phyloP scores from a whole-genome alignment of 2,329 filamentous ascomycete species.

The Zelopaecilomyces penicillatus region DNA sequence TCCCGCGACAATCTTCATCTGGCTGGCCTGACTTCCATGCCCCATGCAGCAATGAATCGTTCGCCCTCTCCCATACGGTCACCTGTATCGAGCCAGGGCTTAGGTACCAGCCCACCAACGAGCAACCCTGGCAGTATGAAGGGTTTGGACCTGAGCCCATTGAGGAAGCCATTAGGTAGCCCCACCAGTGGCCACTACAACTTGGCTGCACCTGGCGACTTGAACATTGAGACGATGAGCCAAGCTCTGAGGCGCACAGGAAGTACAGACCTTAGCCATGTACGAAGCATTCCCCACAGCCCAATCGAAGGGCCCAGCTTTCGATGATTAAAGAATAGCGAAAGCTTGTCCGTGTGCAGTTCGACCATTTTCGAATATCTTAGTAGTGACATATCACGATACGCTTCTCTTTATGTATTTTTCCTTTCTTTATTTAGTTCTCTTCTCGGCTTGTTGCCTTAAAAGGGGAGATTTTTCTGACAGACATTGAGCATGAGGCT shows the following conservation, averaged over 20 bases:
- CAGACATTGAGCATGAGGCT: slow-evolving; percentile 14
- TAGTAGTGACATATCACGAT: neutral
- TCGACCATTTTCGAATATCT: neutral
- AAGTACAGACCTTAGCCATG: slow-evolving; percentile 63
- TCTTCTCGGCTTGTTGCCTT: neutral
- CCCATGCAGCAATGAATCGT: slow-evolving; percentile 45
- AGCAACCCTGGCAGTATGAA: slow-evolving; percentile 69
- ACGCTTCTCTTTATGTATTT: slow-evolving; percentile 1
- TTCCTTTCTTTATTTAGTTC: neutral
- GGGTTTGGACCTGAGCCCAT: slow-evolving; percentile 62
- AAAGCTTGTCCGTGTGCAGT: neutral
- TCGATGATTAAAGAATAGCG: slow-evolving; percentile 14
- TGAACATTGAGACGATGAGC: slow-evolving; percentile 89
- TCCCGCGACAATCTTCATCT: slow-evolving; percentile 64
- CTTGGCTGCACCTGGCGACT: slow-evolving; percentile 45
- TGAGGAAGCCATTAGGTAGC: slow-evolving; percentile 52
- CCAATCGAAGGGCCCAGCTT: slow-evolving; percentile 38
- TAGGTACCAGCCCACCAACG: slow-evolving; percentile 62
- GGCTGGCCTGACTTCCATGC: slow-evolving; percentile 55
- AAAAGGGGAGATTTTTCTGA: slow-evolving; percentile 2
- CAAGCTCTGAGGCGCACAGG: slow-evolving; percentile 80
- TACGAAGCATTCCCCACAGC: slow-evolving; percentile 49
- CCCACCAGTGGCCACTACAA: slow-evolving; percentile 48
- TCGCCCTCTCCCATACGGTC: slow-evolving; percentile 77
- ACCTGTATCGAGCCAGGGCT: slow-evolving; percentile 63